These are phyloP conservation scores for Pyrenula aspistea DNA, from an alignment of 495 filamentous ascomycete species.

Conservation along the genomic window DNA sequence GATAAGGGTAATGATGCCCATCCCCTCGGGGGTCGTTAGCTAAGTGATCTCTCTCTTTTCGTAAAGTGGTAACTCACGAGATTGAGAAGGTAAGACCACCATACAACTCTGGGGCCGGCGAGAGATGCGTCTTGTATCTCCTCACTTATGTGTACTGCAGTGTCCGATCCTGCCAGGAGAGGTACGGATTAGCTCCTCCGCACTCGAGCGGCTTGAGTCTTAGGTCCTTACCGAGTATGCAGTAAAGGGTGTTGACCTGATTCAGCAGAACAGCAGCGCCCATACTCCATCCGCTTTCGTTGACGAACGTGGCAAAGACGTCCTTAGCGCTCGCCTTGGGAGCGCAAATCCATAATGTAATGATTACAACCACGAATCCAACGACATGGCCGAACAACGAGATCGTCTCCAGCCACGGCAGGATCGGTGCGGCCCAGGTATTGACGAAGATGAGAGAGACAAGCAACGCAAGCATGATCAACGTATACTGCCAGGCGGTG, in stretches of 20 bases:
- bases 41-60: no score
- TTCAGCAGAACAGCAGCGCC: slow-evolving; percentile 30
- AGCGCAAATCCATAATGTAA: slow-evolving; percentile 13
- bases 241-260: slow-evolving; percentile 26
- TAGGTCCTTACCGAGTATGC: slow-evolving; percentile 12
- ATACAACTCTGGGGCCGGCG: slow-evolving; percentile 31
- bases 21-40: not conserved
- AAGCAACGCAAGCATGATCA: slow-evolving; percentile 30
- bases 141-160: slow-evolving; percentile 16
- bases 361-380: slow-evolving; percentile 33
- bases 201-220: no score
- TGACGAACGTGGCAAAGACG: slow-evolving; percentile 29
- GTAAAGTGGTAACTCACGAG: slow-evolving; percentile 15
- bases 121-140: slow-evolving; percentile 29
- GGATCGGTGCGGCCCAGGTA: slow-evolving; percentile 20
- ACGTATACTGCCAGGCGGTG: slow-evolving; percentile 34
- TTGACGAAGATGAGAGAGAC: slow-evolving; percentile 28
- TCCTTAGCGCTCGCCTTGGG: slow-evolving; percentile 13
- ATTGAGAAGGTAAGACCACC: slow-evolving; percentile 29
- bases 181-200: no score
- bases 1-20: slow-evolving; percentile 28
- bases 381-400: slow-evolving; percentile 26
- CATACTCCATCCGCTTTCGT: slow-evolving; percentile 34
- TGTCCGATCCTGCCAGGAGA: not conserved
- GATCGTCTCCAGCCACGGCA: slow-evolving; percentile 26